Evolutionary conservation across 306 rosid species (phyloP), one percentile per base, ranked within the genome.

Genomic region (Quercus cerris): DNA sequence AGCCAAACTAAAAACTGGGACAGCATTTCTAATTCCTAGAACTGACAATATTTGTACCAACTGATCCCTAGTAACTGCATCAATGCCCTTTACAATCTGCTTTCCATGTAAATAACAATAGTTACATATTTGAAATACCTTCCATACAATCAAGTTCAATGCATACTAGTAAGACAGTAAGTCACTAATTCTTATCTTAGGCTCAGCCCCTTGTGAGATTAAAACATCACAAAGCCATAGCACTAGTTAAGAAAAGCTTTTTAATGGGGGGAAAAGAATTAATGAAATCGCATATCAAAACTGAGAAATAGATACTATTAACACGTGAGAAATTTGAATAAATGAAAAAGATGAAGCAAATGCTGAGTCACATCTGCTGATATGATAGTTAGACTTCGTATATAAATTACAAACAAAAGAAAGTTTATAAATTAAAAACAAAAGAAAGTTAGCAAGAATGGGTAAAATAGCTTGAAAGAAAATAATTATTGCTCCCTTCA

Each of bases 51-150:
- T 72, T 74, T 89, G 87, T 64, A 95, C 97, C 75, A 95, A 86
- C 83, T 95, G 99, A 83, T 95, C 99, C 84, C 99, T 93, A 28
- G 98, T 86, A 75, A 95, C 80, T 72, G 98, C 99, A 84, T 95
- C 99, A 76, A 95, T 95, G 75, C 96, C 99, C 85, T 95, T 93
- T 25, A 95, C 99, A 72, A 95, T 90, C 99, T 95, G 93, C 74
- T 70, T 83, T 75, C 71, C 81, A 67, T 72, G 56, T 66, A 31
- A 58, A 82, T 75, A 76, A 64, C 52, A 15, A 18, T 23, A n/a
- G 82, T 83, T 71, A 71, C 57, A 41, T 51, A 41, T 73, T 56
- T 56, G 54, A 49, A 76, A 63, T 75, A 74, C 56, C 52, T 80
- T 20, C 52, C 72, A 68, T 75, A 66, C 14, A 81, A 35, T 35